Base-by-base conservation (phyloP, 192 early-diverging fungal genomes). In the Coemansia sp. region DNA sequence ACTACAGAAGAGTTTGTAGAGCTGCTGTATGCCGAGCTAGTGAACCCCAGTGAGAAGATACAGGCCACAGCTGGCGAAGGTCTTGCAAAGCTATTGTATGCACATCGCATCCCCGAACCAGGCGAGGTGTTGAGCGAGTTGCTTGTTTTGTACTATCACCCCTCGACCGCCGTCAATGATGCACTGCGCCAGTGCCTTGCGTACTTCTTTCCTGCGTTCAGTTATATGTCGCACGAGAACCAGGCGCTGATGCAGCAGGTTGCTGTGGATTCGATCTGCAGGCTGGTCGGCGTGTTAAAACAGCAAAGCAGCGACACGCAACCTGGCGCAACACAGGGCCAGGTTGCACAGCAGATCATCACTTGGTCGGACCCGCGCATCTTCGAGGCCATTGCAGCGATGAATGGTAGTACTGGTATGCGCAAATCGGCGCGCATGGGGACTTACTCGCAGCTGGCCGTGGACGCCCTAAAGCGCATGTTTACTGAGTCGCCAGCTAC, bases 151-250 rank as follows among this genome's bases (percentile, higher is more conserved):
- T 96, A 94, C 75, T 94, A 90, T 73, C 88, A 93, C 70, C 89
- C 90, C 18, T 63, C 74, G 2, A 93, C 89, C 7, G 74, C 64
- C 10, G 63, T 54, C 30, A 94, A 93, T 64, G 74, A 87, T 51
- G 82, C 86, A 12, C 74, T 93, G 56, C 82, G 90, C 1, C 93
- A 94, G 67, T 96, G 93, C 62, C 82, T 96, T n/a, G 85, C 83
- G 22, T 96, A 94, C 68, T 96, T 96, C 57, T 85, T 96, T 57
- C 93, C 91, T 7, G 89, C 89, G 12, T 94, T 85, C 65, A 88
- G 91, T 67, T 86, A 91, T 61, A 92, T 93, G 26, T 83, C 87
- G 7, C 62, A 79, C 47, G 86, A 88, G 0, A 91, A 90, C 75
- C 94, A 94, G 71, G 69, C 58, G 10, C 57, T 85, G 47, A 66